Conservation (phyloP, 108 stramenopile species). For the Nitzschia sp. region DNA sequence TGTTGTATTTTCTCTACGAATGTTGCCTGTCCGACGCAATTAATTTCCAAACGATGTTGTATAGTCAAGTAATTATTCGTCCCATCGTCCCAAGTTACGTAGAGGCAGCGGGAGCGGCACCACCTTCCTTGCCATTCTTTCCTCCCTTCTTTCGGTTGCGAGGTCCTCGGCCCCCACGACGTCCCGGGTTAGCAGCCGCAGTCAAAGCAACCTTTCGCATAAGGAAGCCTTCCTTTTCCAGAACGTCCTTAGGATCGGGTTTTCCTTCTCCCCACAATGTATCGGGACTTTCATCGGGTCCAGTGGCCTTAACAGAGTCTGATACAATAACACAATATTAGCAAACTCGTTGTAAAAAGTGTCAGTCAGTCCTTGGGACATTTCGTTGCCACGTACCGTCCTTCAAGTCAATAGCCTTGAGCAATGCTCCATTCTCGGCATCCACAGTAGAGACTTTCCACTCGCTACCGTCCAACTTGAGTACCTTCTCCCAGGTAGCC, state of each 20-base stretch:
- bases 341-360: no score
- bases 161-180: conserved; percentile 16
- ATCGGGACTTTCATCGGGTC: conserved; percentile 57
- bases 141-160: conserved; percentile 1
- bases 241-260: conserved; percentile 61
- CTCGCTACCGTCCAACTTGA: conserved; percentile 48
- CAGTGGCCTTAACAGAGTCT: conserved; percentile 53
- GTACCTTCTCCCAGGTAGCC: conserved; percentile 57
- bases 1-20: no score
- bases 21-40: no score
- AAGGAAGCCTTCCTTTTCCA: conserved; percentile 72
- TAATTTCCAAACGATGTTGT: no score
- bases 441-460: conserved; percentile 45
- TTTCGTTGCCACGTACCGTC: conserved; percentile 55
- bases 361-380: not conserved
- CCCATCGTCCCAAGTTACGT: not conserved
- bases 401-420: conserved; percentile 42
- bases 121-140: not conserved
- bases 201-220: conserved; percentile 73
- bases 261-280: conserved; percentile 73
- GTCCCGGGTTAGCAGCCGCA: conserved; percentile 3
- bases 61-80: not conserved
- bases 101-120: conserved; percentile 4
- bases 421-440: conserved; percentile 17
- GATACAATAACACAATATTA: not conserved